Conservation (phyloP, 2,329 filamentous ascomycete genomes). For the Penicillium sp. region DNA sequence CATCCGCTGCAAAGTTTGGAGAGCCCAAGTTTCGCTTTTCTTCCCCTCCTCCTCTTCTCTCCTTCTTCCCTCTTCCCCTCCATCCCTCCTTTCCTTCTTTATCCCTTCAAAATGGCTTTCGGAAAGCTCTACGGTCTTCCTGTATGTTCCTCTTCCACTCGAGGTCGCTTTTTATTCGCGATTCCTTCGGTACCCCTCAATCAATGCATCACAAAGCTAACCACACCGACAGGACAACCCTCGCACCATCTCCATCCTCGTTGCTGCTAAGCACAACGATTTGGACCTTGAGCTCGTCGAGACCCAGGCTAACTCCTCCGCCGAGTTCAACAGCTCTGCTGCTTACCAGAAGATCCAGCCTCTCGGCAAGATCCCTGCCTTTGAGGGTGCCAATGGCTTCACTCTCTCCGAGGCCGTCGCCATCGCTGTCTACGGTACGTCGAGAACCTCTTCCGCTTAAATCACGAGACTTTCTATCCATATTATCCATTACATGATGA, state of each 20-base stretch:
- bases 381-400: conserved; percentile 91
- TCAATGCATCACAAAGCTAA: conserved; percentile 24
- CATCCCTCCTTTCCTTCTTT: conserved; percentile 21
- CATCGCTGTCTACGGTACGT: conserved; percentile 97
- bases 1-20: conserved; percentile 17
- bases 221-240: conserved; percentile 73
- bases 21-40: conserved; percentile 20
- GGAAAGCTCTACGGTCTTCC: conserved; percentile 92
- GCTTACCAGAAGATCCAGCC: conserved; percentile 87
- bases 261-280: conserved; percentile 96
- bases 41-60: conserved; percentile 26
- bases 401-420: conserved; percentile 87
- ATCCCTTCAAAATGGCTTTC: conserved; percentile 77
- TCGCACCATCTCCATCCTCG: conserved; percentile 85
- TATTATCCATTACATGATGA: conserved; percentile 64
- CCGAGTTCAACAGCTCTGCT: conserved; percentile 65
- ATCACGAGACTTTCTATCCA: conserved; percentile 13
- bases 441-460: conserved; percentile 9
- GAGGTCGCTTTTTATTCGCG: conserved; percentile 11
- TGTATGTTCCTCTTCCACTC: conserved; percentile 58
- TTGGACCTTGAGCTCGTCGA: conserved; percentile 87
- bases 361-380: conserved; percentile 90
- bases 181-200: conserved; percentile 27
- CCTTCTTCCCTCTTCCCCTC: conserved; percentile 18
- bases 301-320: conserved; percentile 57